phyloP scores from a whole-genome alignment of 2,329 filamentous ascomycete genomes.

The Geosmithia putterillii region DNA sequence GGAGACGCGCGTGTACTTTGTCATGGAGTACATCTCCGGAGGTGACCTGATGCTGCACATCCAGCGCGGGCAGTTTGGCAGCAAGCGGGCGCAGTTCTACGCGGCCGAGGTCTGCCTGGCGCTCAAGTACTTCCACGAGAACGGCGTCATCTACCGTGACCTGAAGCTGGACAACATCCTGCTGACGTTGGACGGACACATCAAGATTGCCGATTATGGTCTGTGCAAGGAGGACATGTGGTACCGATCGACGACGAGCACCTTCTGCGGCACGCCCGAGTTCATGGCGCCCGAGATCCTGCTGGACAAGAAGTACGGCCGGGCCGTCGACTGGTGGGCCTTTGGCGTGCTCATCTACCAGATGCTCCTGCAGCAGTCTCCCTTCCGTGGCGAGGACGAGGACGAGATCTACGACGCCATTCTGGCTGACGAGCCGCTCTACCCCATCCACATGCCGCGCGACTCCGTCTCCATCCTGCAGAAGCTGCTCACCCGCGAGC shows the following conservation, averaged over 20 bases:
- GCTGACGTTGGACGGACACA: slow-evolving; percentile 86
- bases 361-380: slow-evolving; percentile 97
- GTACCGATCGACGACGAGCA: slow-evolving; percentile 93
- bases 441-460: slow-evolving; percentile 96
- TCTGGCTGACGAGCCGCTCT: slow-evolving; percentile 90
- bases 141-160: slow-evolving; percentile 97
- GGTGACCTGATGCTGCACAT: slow-evolving; percentile 99
- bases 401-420: slow-evolving; percentile 99
- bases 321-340: slow-evolving; percentile 98
- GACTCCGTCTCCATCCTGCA: slow-evolving; percentile 97
- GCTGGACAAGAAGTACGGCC: slow-evolving; percentile 94
- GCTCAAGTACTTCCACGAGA: slow-evolving; percentile 98
- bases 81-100: slow-evolving; percentile 97
- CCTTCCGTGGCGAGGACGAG: slow-evolving; percentile 96
- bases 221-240: slow-evolving; percentile 99
- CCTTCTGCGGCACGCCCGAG: slow-evolving; percentile 98
- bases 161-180: slow-evolving; percentile 90
- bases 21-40: slow-evolving; percentile 99
- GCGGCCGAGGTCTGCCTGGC: slow-evolving; percentile 94
- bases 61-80: slow-evolving; percentile 88
- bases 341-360: slow-evolving; percentile 99
- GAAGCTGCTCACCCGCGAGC: slow-evolving; percentile 91
- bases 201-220: slow-evolving; percentile 98
- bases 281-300: slow-evolving; percentile 99
- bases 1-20: slow-evolving; percentile 95